A percentile compares a stretch with the other conserved stretches of the same genome.
These are phyloP conservation scores for Nannochloris sp. DNA, from an alignment of 139 green algal species.

Conservation along the genomic window DNA sequence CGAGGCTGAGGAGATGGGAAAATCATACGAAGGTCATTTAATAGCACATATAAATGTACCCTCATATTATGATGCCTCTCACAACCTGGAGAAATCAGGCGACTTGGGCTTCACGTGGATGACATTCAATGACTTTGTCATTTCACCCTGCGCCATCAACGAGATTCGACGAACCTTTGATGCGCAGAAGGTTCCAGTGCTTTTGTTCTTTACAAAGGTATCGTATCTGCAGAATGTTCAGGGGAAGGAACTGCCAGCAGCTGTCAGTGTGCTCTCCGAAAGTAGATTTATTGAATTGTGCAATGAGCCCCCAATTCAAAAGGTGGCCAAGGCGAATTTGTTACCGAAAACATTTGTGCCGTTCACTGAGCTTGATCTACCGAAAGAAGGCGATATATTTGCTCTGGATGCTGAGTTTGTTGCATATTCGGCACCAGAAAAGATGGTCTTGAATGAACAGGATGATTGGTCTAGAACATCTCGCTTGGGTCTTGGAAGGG, in stretches of 20 bases:
- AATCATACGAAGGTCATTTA: conserved; percentile 55
- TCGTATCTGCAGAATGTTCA: conserved; percentile 1
- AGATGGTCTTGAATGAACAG: conserved; percentile 22
- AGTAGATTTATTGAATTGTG: conserved; percentile 55
- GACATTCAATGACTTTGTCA: conserved; percentile 85
- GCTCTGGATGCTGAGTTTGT: conserved; percentile 95
- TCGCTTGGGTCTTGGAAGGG: conserved; percentile 73
- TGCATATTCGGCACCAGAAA: conserved; percentile 49
- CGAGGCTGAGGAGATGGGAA: conserved; percentile 21
- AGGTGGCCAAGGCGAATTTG: conserved; percentile 20
- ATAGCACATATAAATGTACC: conserved; percentile 57
- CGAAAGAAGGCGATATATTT: conserved; percentile 53
- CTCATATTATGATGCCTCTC: conserved; percentile 11
- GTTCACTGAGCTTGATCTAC: conserved; percentile 48
- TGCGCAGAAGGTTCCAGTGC: conserved; percentile 67
- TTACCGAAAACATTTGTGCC: conserved; percentile 45
- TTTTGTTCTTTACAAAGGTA: conserved; percentile 72
- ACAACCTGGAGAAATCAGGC: background rate
- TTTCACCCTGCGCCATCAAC: conserved; percentile 27
- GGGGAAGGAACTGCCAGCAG: background rate
- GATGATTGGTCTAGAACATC: conserved; percentile 31
- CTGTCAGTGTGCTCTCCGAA: conserved; percentile 33
- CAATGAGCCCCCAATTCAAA: conserved; percentile 37
- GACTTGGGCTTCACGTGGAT: conserved; percentile 46
- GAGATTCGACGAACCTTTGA: conserved; percentile 52